Evolutionary conservation across 2,329 filamentous ascomycete species (phyloP).

Genomic region (Exophiala aquamarina): DNA sequence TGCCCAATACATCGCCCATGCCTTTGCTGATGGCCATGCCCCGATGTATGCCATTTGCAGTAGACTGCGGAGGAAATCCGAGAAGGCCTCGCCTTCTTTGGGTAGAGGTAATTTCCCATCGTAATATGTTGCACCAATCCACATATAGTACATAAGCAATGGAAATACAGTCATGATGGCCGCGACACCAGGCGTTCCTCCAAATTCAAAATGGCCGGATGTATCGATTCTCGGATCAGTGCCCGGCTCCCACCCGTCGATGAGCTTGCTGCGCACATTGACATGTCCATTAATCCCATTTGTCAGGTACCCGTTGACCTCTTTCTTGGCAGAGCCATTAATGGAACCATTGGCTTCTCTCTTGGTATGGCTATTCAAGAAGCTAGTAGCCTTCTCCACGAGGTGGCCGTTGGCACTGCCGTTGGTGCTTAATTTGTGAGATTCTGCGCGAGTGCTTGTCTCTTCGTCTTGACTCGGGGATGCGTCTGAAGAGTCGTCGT

Average conservation of each 20-base stretch:
- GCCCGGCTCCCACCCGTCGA: constrained; percentile 43
- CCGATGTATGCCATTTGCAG: constrained; percentile 73
- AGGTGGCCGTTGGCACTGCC: constrained; percentile 13
- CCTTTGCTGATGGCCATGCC: constrained; percentile 77
- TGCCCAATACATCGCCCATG: constrained; percentile 92
- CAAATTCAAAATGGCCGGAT: constrained; percentile 72
- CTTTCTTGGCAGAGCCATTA: constrained; percentile 1
- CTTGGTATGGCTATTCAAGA: constrained; percentile 19
- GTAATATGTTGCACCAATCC: constrained; percentile 93
- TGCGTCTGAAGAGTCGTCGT: constrained; percentile 11
- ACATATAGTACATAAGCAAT: constrained; percentile 99
- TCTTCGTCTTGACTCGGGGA: too few relatives aligned
- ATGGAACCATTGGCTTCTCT: constrained; percentile 6
- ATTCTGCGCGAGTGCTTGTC: too few relatives aligned
- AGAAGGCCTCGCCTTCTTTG: constrained; percentile 62
- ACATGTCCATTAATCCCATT: constrained; percentile 6
- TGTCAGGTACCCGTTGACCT: constrained; percentile 4
- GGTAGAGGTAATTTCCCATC: constrained; percentile 75
- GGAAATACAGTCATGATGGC: constrained; percentile 92
- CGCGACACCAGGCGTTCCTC: constrained; percentile 75
- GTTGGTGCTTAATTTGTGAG: constrained; percentile 7
- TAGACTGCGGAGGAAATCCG: constrained; percentile 72
- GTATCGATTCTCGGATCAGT: constrained; percentile 45
- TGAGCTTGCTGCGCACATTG: constrained; percentile 29
- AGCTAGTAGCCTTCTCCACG: constrained; percentile 7